phyloP scores from a whole-genome alignment of 306 rosid species.

The Malus fusca region DNA sequence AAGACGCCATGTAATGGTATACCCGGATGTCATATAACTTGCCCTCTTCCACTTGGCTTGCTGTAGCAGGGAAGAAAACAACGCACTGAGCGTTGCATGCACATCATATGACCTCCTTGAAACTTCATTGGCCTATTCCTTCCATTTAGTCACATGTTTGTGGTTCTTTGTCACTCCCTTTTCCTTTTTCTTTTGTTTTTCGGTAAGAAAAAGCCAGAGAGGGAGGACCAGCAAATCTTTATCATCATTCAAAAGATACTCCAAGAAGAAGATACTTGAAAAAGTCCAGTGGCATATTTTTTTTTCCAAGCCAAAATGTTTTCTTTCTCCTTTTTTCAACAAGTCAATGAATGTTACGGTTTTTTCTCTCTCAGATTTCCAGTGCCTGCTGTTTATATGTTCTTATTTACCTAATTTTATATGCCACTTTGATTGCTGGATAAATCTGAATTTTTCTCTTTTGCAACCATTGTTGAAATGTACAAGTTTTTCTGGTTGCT shows the following conservation, averaged over 20 bases:
- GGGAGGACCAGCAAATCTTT: background rate
- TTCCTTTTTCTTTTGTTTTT: slow-evolving; percentile 1
- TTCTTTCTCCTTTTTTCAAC: background rate
- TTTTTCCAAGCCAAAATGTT: background rate
- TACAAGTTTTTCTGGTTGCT: too few species aligned
- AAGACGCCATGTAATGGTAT: too few species aligned
- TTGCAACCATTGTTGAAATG: background rate
- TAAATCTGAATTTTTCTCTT: background rate
- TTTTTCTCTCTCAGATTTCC: background rate
- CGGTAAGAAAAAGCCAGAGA: background rate
- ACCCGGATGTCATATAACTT: background rate
- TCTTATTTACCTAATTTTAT: background rate
- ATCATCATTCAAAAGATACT: slow-evolving; percentile 2
- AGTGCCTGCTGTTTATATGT: background rate
- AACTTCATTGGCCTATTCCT: background rate
- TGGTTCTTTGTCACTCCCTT: slow-evolving; percentile 4
- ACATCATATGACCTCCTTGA: slow-evolving; percentile 9
- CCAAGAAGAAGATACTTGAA: background rate
- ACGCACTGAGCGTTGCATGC: slow-evolving; percentile 11
- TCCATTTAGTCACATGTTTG: slow-evolving; percentile 22
- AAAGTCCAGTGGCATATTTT: background rate
- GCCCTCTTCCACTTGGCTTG: slow-evolving; percentile 11
- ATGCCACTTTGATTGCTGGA: background rate
- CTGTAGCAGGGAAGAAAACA: slow-evolving; percentile 10
- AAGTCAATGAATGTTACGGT: background rate